Percentiles rank a stretch among this genome's conserved stretches.
Evolutionary conservation across 2,329 filamentous ascomycete species (phyloP).

Genomic region (Sporothrix variecibatus): DNA sequence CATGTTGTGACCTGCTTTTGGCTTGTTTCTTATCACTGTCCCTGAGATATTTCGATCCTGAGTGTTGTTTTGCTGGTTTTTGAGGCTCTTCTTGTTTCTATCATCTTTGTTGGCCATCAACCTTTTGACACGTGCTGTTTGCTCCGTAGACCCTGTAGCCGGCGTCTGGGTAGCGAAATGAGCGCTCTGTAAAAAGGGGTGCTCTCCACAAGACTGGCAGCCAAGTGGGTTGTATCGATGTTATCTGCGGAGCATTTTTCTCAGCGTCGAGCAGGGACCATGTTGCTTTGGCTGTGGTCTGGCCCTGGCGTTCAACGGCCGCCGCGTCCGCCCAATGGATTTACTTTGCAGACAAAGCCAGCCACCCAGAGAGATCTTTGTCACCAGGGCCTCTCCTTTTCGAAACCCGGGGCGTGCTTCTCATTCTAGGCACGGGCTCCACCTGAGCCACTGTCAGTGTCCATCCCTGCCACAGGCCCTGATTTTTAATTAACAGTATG

Average conservation of each 20-base stretch:
- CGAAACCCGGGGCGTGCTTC: conserved; percentile 24
- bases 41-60: too few species aligned
- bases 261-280: neutral
- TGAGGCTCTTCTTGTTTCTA: neutral
- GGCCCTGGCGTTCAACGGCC: neutral
- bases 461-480: conserved; percentile 22
- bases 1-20: neutral
- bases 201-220: neutral
- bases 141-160: neutral
- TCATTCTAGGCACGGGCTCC: conserved; percentile 23
- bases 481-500: neutral
- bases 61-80: neutral
- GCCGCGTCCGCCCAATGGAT: neutral
- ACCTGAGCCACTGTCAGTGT: conserved; percentile 17
- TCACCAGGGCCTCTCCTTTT: conserved; percentile 5
- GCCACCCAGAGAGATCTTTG: conserved; percentile 8
- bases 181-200: neutral
- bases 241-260: conserved; percentile 19
- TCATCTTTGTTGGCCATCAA: neutral
- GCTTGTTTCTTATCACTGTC: neutral
- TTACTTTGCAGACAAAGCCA: neutral
- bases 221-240: neutral
- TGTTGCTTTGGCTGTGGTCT: neutral
- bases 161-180: conserved; percentile 8
- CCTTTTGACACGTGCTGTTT: conserved; percentile 14